Evolutionary conservation across 805 yeast genomes (phyloP).

Genomic region (Yamadazyma endophytica): DNA sequence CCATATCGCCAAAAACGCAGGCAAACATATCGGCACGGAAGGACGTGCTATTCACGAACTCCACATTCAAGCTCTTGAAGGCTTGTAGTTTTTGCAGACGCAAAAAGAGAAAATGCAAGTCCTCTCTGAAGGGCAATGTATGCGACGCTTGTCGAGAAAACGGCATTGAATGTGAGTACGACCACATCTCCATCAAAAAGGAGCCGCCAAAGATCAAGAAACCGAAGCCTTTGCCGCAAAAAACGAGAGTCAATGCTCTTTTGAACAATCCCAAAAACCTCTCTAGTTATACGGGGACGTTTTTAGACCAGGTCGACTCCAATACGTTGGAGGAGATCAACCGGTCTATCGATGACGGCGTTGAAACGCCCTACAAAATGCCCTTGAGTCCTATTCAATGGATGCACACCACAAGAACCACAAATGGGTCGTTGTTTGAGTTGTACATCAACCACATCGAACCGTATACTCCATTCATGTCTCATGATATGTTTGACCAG

Average conservation of each 20-base stretch:
- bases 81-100: conserved; percentile 18
- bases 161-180: conserved; percentile 14
- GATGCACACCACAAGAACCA: too few relatives aligned
- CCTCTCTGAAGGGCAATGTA: conserved; percentile 2
- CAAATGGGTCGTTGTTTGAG: conserved; percentile 1
- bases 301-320: conserved; percentile 12
- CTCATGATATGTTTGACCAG: conserved; percentile 9
- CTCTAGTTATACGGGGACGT: conserved; percentile 12
- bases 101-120: conserved; percentile 16
- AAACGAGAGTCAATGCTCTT: not conserved
- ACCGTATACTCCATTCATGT: conserved; percentile 16
- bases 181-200: conserved; percentile 11
- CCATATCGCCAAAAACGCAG: too few relatives aligned
- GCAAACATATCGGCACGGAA: too few relatives aligned
- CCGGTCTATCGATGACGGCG: conserved; percentile 2
- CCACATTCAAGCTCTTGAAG: conserved; percentile 14
- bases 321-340: conserved; percentile 9
- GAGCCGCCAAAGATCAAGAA: conserved; percentile 3
- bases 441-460: conserved; percentile 12
- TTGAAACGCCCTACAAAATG: too few relatives aligned
- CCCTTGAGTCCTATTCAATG: too few relatives aligned
- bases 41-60: too few relatives aligned
- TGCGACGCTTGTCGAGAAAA: conserved; percentile 15
- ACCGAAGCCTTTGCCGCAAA: not conserved
- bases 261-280: conserved; percentile 6